Evolutionary conservation across 2,329 filamentous ascomycete species (phyloP).

Genomic region (Penicillium digitatum): DNA sequence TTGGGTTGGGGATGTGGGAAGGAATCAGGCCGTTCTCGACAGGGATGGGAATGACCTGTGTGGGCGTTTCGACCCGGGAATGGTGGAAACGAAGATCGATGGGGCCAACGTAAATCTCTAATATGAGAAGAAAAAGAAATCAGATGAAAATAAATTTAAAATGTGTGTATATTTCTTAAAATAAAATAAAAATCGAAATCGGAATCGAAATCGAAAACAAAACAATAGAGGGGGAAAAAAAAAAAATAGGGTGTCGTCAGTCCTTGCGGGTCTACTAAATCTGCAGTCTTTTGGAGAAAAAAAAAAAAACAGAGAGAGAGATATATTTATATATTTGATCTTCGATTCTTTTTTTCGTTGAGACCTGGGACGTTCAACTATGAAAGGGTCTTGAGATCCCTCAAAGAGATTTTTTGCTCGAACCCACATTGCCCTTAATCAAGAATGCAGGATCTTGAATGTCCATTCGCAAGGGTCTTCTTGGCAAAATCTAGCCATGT

Average conservation of each 20-base stretch:
- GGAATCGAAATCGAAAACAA: background rate
- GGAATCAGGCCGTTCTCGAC: slow-evolving; percentile 28
- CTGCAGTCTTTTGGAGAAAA: background rate
- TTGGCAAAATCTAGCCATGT: slow-evolving; percentile 10
- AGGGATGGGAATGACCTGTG: slow-evolving; percentile 34
- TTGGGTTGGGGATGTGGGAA: slow-evolving; percentile 6
- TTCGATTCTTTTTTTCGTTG: background rate
- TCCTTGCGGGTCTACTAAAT: slow-evolving; percentile 1
- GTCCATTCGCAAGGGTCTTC: slow-evolving; percentile 19
- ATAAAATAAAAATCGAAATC: background rate
- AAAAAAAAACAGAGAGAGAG: no score
- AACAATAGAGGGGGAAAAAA: background rate
- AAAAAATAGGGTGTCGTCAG: background rate
- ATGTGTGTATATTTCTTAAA: background rate
- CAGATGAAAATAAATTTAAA: background rate
- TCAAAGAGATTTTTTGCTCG: background rate
- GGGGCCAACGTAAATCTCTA: slow-evolving; percentile 13
- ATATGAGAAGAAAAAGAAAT: slow-evolving; percentile 6
- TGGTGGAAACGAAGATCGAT: slow-evolving; percentile 31
- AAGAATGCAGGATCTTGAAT: slow-evolving; percentile 22
- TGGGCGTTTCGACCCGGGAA: slow-evolving; percentile 26
- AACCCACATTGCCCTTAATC: slow-evolving; percentile 12
- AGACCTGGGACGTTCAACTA: background rate
- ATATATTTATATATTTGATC: background rate
- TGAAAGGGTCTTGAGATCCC: background rate